Conservation (phyloP, 176 grass and related monocot species). For the Eragrostis curvula region DNA sequence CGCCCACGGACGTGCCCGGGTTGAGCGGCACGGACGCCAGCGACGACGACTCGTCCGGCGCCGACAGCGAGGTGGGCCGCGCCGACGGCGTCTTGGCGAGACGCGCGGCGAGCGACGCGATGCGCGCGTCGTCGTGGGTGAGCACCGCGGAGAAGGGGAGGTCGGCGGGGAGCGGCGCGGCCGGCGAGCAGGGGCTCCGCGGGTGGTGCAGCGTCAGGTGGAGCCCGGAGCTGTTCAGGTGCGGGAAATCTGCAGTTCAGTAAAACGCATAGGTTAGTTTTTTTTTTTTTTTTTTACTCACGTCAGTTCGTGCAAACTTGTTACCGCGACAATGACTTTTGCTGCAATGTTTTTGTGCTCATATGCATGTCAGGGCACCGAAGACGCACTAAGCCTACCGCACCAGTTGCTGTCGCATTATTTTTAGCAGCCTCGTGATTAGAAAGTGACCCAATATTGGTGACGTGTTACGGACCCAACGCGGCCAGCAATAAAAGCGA, state of each 20-base stretch:
- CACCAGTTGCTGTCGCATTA: constrained; percentile 29
- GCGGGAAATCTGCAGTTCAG: constrained; percentile 52
- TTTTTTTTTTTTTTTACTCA: neutral
- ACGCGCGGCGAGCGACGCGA: constrained; percentile 58
- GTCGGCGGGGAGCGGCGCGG: constrained; percentile 44
- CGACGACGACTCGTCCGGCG: neutral
- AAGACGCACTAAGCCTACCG: constrained; percentile 12
- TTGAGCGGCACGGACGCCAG: constrained; percentile 71
- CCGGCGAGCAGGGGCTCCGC: constrained; percentile 71
- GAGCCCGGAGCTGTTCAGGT: constrained; percentile 55
- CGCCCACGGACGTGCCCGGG: constrained; percentile 64
- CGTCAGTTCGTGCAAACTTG: neutral
- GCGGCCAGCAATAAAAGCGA: neutral
- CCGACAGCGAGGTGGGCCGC: constrained; percentile 39
- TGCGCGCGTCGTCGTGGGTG: constrained; percentile 64
- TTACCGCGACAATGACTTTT: constrained; percentile 15
- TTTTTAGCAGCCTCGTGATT: neutral
- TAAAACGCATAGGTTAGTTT: neutral
- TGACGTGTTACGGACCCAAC: constrained; percentile 28
- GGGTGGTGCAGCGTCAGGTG: constrained; percentile 71
- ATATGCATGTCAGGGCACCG: neutral
- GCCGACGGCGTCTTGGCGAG: constrained; percentile 56
- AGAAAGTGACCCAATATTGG: constrained; percentile 9
- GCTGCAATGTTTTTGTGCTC: neutral
- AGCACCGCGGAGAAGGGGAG: constrained; percentile 66